Base-by-base conservation (phyloP, 352 stramenopile species). In the Globisporangium heterothallicum region DNA sequence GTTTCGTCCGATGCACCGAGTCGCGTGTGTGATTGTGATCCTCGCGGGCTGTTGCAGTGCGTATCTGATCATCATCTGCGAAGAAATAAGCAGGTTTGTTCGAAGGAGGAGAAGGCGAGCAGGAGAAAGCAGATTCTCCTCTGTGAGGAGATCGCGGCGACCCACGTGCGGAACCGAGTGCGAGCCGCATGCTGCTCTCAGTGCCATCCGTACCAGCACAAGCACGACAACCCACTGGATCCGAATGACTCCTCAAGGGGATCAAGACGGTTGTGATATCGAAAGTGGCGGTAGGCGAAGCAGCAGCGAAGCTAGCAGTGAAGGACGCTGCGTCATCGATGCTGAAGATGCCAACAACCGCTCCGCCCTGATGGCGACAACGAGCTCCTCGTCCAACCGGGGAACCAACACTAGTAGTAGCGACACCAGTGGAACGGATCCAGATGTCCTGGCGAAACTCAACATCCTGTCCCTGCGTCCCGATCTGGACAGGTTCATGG, bases 401-500 rank as follows among this genome's bases (percentile, higher is more conserved):
- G n/a, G n/a, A n/a, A n/a, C n/a, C n/a, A n/a, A n/a, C n/a, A n/a
- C n/a, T n/a, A n/a, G n/a, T n/a, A n/a, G n/a, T n/a, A 36, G 30
- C 1, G 6, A 10, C 1, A n/a, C 22, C 6, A 10, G 14, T 7
- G 8, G 14, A 10, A 21, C 38, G 19, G 46, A 43, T 3, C 46
- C 16, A 9, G 58, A 70, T 25, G 53, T 70, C n/a, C 47, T 66
- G 2, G 63, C 66, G 29, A 42, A 53, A n/a, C 58, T 70, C 10
- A 38, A 35, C n/a, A 61, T 70, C 38, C 54, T 58, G 38, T 64
- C 59, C 5, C 42, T 67, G 13, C 29, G 35, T 1, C 58, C 63
- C 1, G 53, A 70, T 35, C 25, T 70, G 21, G 53, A 66, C 34
- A 66, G 60, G 22, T 63, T 70, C 38, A 42, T 70, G 49, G 25